phyloP scores from a whole-genome alignment of 2,329 filamentous ascomycete species.

The Diaporthe velutina region DNA sequence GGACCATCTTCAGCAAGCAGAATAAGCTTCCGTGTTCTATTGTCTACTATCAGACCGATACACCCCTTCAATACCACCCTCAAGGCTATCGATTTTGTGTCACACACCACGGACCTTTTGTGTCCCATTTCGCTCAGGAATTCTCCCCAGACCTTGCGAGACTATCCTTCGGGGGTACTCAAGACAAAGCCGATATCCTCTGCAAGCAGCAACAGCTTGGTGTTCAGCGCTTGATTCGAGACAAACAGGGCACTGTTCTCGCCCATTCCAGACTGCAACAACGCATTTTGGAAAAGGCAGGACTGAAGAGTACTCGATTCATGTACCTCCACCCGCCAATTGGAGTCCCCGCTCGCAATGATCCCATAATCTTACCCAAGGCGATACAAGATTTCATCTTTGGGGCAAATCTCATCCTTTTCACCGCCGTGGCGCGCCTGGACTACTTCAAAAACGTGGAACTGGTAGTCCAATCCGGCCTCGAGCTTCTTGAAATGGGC shows the following conservation, averaged over 20 bases:
- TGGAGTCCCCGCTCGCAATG: neutral
- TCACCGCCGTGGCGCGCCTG: neutral
- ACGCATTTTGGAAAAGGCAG: slow-evolving; percentile 1
- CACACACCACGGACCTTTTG: slow-evolving; percentile 19
- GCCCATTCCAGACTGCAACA: slow-evolving; percentile 2
- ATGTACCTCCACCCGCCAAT: slow-evolving; percentile 1
- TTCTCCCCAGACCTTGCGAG: slow-evolving; percentile 7
- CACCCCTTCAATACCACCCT: slow-evolving; percentile 16
- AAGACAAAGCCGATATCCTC: slow-evolving; percentile 1
- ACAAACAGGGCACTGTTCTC: neutral
- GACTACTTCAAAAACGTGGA: slow-evolving; percentile 22
- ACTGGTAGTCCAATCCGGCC: neutral
- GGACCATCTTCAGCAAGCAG: neutral
- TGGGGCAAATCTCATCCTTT: neutral
- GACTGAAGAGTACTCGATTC: neutral
- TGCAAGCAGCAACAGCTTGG: neutral
- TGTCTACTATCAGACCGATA: slow-evolving; percentile 22
- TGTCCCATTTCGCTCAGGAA: neutral
- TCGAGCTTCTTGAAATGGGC: neutral
- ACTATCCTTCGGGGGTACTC: slow-evolving; percentile 1
- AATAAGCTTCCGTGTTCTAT: neutral
- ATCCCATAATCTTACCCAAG: neutral
- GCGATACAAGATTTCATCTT: neutral
- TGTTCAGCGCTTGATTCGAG: slow-evolving; percentile 2
- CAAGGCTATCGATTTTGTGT: slow-evolving; percentile 13